Conservation (phyloP, 768 basidiomycete species). For the Amanita pseudoporphyria region DNA sequence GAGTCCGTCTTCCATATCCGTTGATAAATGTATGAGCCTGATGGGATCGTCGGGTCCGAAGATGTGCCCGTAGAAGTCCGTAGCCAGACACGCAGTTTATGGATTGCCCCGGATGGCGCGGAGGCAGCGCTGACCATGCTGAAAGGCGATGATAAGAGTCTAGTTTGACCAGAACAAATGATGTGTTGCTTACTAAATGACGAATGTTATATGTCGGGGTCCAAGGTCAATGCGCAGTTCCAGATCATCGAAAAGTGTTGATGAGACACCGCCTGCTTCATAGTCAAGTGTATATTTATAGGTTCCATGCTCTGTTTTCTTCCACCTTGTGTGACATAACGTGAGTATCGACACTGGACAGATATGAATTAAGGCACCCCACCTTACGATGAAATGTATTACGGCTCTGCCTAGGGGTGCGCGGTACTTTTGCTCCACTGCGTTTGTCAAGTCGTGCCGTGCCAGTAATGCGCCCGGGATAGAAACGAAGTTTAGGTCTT, state of each 20-base stretch:
- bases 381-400: conserved; percentile 49
- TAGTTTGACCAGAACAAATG: neutral
- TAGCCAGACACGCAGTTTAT: conserved; percentile 57
- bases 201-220: conserved; percentile 41
- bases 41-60: conserved; percentile 19
- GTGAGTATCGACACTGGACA: neutral
- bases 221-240: conserved; percentile 45
- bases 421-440: conserved; percentile 43
- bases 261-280: conserved; percentile 53
- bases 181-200: conserved; percentile 43
- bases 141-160: neutral
- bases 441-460: conserved; percentile 29
- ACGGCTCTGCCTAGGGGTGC: conserved; percentile 45
- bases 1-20: conserved; percentile 57
- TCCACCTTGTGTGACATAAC: conserved; percentile 33
- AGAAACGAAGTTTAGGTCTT: conserved; percentile 52
- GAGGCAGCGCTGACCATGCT: conserved; percentile 50
- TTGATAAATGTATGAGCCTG: conserved; percentile 49
- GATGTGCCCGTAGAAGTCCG: conserved; percentile 32
- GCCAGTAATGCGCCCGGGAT: conserved; percentile 52
- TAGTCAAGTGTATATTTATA: conserved; percentile 56
- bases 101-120: conserved; percentile 44
- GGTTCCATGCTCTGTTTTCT: conserved; percentile 27
- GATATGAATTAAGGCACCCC: conserved; percentile 8
- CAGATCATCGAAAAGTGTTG: conserved; percentile 41